A percentile compares a stretch with the other conserved stretches of the same genome.
These are phyloP conservation scores for Phytophthora colocasiae DNA, from an alignment of 352 stramenopile genomes.

Conservation along the genomic window DNA sequence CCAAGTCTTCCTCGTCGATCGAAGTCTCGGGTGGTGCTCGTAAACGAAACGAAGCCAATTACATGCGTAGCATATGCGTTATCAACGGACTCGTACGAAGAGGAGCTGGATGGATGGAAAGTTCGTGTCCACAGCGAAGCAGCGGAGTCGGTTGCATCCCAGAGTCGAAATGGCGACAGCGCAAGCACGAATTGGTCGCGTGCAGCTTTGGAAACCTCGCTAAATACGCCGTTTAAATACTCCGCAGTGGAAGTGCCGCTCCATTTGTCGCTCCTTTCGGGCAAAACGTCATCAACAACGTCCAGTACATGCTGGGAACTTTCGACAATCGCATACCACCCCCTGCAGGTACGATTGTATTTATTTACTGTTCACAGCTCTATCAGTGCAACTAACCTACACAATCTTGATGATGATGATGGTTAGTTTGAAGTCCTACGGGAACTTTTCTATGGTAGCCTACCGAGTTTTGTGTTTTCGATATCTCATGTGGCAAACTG, in stretches of 20 bases:
- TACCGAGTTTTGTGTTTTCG: conserved; percentile 79
- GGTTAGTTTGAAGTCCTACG: conserved; percentile 93
- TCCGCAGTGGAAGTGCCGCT: conserved; percentile 60
- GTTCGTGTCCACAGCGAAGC: conserved; percentile 60
- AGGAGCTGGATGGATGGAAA: conserved; percentile 75
- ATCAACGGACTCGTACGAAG: conserved; percentile 90
- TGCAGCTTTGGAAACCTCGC: conserved; percentile 55
- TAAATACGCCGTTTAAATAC: conserved; percentile 76
- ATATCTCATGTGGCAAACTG: conserved; percentile 88
- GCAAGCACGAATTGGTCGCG: conserved; percentile 72
- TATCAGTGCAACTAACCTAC: conserved; percentile 1
- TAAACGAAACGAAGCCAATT: conserved; percentile 94
- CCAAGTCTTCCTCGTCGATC: conserved; percentile 90
- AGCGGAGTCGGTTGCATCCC: conserved; percentile 28
- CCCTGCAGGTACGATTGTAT: conserved; percentile 65
- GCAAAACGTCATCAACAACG: conserved; percentile 37
- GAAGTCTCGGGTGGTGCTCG: conserved; percentile 90
- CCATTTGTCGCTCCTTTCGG: conserved; percentile 65
- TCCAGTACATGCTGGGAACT: conserved; percentile 71
- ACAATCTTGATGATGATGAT: conserved; percentile 11
- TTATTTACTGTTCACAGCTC: neutral
- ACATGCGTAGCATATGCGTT: conserved; percentile 97
- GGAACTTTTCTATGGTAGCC: conserved; percentile 85
- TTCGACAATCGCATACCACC: conserved; percentile 76
- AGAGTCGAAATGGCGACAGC: conserved; percentile 26